Evolutionary conservation across 2,329 filamentous ascomycete species (phyloP).

Genomic region (Colletotrichum shisoi): DNA sequence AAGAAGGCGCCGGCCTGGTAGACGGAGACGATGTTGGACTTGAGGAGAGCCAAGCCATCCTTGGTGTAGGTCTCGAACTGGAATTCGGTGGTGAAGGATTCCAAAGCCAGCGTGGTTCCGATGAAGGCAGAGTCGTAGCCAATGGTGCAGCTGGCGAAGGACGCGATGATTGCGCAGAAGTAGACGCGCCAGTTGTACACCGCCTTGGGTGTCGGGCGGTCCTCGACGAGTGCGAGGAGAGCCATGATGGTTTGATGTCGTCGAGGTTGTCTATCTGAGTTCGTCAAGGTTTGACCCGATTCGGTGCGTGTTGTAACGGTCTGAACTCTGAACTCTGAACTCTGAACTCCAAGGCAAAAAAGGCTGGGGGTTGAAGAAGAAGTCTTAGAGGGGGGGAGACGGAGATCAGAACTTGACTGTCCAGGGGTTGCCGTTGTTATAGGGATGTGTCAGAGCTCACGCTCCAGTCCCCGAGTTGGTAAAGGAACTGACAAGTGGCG

Average conservation of each 20-base stretch:
- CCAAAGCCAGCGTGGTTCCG: conserved; percentile 75
- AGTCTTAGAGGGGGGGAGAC: conserved; percentile 19
- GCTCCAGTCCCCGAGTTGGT: conserved; percentile 10
- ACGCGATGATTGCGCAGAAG: conserved; percentile 61
- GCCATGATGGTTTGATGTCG: conserved; percentile 48
- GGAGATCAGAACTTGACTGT: not conserved
- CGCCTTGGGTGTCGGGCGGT: conserved; percentile 63
- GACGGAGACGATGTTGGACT: conserved; percentile 79
- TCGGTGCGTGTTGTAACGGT: conserved; percentile 23
- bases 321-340: conserved; percentile 27
- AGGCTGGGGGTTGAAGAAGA: conserved; percentile 13
- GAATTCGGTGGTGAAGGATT: conserved; percentile 75
- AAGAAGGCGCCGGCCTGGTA: conserved; percentile 89
- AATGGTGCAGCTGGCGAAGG: conserved; percentile 65
- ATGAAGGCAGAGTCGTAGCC: conserved; percentile 79
- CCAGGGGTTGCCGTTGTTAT: conserved; percentile 36
- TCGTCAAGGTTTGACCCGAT: conserved; percentile 10
- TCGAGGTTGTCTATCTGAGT: conserved; percentile 14
- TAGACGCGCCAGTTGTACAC: conserved; percentile 71
- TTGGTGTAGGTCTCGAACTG: conserved; percentile 61
- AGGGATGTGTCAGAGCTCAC: conserved; percentile 16
- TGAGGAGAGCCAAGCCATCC: conserved; percentile 64
- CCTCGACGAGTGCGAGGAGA: conserved; percentile 62
- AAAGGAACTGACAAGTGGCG: conserved; percentile 23
- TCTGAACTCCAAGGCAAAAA: conserved; percentile 21